Base-by-base conservation (phyloP, 805 yeast genomes). In the Candida gorgasii region DNA sequence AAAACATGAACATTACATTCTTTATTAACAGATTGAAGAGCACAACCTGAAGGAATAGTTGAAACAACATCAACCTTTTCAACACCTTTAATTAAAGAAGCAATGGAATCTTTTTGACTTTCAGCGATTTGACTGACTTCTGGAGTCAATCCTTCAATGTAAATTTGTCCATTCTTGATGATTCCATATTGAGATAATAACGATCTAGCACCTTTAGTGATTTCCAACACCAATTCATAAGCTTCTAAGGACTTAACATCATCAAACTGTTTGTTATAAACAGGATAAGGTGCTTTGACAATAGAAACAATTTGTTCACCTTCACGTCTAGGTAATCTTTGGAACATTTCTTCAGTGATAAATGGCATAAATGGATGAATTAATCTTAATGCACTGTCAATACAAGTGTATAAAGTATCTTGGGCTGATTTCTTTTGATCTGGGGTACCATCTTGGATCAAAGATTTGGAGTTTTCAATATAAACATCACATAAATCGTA, bases 341-440 rank as follows among this genome's bases (percentile, higher is more conserved):
- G 99, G 97, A 97, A 93, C 87, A 93, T 80, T 75, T 93, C 99
- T 69, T 93, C 99, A 36, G 98, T 84, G 53, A 93, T 74, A 63
- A 80, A 93, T 29, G 99, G 99, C 99, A 93, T 93, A 75, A 89
- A 93, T 63, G 99, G 99, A 63, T 92, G 98, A 54, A 92, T 93
- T 72, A 93, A 63, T 63, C 78, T 84, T 72, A 92, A 78, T 8
- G 97, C 97, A 52, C 86, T 86, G 59, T 93, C 98, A 54, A 92
- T 76, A 71, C 95, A 80, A 26, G 93, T 87, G 80, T 89, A 93
- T 53, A 93, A 76, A 17, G 98, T 93, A 64, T 92, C 95, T 72
- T 84, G 86, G 13, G 98, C 99, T 42, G 96, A 86, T 65, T 79
- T 78, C 72, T 82, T 78, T 73, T 93, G 96, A 49, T 68, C 84